Evolutionary conservation across 805 yeast species (phyloP).

Genomic region (Kregervanrija fluxuum): DNA sequence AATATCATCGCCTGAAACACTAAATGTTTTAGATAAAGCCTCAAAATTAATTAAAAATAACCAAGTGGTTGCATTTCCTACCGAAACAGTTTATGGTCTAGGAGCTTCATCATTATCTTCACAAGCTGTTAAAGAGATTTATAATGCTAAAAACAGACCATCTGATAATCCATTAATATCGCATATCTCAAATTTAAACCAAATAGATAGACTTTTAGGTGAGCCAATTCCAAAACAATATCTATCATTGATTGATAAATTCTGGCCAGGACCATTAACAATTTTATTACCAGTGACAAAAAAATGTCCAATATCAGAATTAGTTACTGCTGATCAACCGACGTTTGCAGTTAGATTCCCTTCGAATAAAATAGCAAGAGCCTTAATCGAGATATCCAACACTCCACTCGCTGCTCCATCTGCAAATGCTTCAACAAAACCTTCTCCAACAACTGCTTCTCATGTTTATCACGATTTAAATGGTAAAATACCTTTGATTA

Average conservation of each 20-base stretch:
- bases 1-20: conserved; percentile 48
- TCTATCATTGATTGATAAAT: conserved; percentile 49
- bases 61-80: conserved; percentile 84
- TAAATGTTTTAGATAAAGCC: conserved; percentile 47
- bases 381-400: conserved; percentile 76
- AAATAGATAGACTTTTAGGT: conserved; percentile 56
- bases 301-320: conserved; percentile 49
- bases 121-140: conserved; percentile 67
- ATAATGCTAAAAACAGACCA: conserved; percentile 87
- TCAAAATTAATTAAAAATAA: conserved; percentile 42
- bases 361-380: conserved; percentile 79
- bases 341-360: conserved; percentile 95
- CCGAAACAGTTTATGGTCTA: conserved; percentile 95
- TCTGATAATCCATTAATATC: conserved; percentile 92
- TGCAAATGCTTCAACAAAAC: conserved; percentile 93
- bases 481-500: conserved; percentile 71
- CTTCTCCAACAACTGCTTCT: conserved; percentile 83
- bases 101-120: conserved; percentile 82
- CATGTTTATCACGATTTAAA: conserved; percentile 80
- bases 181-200: conserved; percentile 74
- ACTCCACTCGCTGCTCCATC: conserved; percentile 96
- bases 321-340: conserved; percentile 79
- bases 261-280: conserved; percentile 97
- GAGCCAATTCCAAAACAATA: conserved; percentile 62
- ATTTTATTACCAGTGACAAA: conserved; percentile 61